A percentile compares a stretch with the other conserved stretches of the same genome.
Conservation (phyloP, 192 early-diverging fungal species). For the Phlyctochytrium planicorne region DNA sequence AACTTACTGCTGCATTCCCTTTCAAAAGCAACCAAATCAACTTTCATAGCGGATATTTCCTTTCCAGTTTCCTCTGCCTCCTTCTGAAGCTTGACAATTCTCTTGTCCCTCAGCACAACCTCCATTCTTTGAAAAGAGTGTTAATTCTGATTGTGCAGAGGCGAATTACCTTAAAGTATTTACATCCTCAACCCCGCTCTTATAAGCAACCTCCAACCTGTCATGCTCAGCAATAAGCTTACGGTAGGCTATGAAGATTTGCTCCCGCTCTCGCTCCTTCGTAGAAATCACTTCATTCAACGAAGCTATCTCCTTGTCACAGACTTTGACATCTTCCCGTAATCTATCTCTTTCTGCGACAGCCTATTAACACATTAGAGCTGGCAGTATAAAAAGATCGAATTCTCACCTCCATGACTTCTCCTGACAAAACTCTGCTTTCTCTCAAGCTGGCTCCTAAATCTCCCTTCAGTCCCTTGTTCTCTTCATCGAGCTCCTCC, state of each 20-base stretch:
- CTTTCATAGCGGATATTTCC: slow-evolving; percentile 34
- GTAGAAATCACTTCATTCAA: slow-evolving; percentile 46
- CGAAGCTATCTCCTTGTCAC: slow-evolving; percentile 42
- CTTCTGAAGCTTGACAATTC: slow-evolving; percentile 39
- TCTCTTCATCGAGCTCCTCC: background rate
- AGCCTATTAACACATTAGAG: too few species aligned
- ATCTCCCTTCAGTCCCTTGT: background rate
- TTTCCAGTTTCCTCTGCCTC: slow-evolving; percentile 33
- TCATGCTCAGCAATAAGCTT: slow-evolving; percentile 51
- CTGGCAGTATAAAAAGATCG: too few species aligned
- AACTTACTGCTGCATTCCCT: slow-evolving; percentile 42
- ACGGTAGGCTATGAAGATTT: slow-evolving; percentile 42
- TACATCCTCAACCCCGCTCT: slow-evolving; percentile 27
- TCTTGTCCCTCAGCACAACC: slow-evolving; percentile 48
- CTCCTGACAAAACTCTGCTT: background rate
- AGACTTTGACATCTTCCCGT: slow-evolving; percentile 37
- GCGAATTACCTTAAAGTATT: slow-evolving; percentile 29
- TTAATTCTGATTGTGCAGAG: slow-evolving; percentile 12
- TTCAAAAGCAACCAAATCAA: slow-evolving; percentile 47
- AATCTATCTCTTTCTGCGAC: slow-evolving; percentile 34
- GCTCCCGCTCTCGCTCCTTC: slow-evolving; percentile 50
- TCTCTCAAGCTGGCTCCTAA: background rate
- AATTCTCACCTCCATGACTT: background rate
- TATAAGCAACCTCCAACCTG: slow-evolving; percentile 19
- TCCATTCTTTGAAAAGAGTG: slow-evolving; percentile 49